A percentile compares a stretch with the other conserved stretches of the same genome.
Conservation (phyloP, 2,329 filamentous ascomycete species). For the Sphaerulina vaccinii region DNA sequence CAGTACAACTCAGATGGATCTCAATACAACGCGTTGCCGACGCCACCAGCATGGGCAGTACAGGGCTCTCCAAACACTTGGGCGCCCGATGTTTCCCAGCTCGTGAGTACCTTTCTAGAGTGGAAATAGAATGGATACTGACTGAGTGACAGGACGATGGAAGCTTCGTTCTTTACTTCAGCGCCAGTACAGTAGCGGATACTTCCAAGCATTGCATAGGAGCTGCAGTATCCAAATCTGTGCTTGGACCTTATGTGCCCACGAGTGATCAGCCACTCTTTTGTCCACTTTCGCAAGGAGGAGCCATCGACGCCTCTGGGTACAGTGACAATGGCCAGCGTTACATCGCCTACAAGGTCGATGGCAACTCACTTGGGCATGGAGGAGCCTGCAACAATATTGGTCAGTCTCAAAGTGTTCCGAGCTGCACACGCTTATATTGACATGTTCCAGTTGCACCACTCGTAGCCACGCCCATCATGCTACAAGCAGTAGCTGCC, state of each 20-base stretch:
- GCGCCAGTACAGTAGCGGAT: conserved; percentile 29
- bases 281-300: conserved; percentile 34
- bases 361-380: conserved; percentile 37
- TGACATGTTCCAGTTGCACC: conserved; percentile 27
- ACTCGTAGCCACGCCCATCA: conserved; percentile 34
- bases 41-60: conserved; percentile 52
- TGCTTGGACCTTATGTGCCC: conserved; percentile 34
- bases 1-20: conserved; percentile 40
- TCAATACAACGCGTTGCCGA: conserved; percentile 55
- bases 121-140: conserved; percentile 33
- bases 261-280: conserved; percentile 29
- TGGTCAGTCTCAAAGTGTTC: not conserved
- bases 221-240: conserved; percentile 32
- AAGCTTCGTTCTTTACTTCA: conserved; percentile 39
- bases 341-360: conserved; percentile 39
- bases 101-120: conserved; percentile 34
- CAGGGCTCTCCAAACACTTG: conserved; percentile 54
- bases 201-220: conserved; percentile 37
- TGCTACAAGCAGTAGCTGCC: conserved; percentile 33
- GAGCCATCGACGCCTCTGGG: conserved; percentile 38
- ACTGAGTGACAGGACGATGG: conserved; percentile 32
- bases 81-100: conserved; percentile 60
- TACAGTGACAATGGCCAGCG: conserved; percentile 35
- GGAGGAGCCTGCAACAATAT: conserved; percentile 37
- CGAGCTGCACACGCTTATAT: conserved; percentile 9